Conservation (phyloP, 495 filamentous ascomycete species). For the Xanthoparmelia taractica region DNA sequence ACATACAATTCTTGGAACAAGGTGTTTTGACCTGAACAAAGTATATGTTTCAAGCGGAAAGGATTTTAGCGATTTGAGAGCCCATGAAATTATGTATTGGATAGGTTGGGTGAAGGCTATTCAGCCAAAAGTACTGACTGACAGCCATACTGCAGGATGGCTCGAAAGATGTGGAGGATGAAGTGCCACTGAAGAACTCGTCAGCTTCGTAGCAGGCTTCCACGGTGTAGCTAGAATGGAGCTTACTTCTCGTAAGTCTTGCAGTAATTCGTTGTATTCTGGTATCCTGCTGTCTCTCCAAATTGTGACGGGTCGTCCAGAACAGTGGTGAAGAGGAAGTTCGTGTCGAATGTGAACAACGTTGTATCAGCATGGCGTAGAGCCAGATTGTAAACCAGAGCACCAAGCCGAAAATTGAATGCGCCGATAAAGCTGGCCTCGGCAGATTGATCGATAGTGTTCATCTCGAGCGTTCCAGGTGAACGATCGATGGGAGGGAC, state of each 20-base stretch:
- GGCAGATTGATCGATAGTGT: slow-evolving; percentile 9
- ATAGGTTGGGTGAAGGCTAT: slow-evolving; percentile 53
- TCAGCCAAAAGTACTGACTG: slow-evolving; percentile 58
- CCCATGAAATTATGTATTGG: slow-evolving; percentile 52
- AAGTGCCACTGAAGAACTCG: slow-evolving; percentile 41
- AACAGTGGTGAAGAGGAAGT: slow-evolving; percentile 45
- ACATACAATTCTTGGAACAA: neutral
- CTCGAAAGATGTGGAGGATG: slow-evolving; percentile 39
- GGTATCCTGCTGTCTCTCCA: slow-evolving; percentile 37
- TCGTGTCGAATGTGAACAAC: slow-evolving; percentile 38
- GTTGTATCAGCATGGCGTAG: slow-evolving; percentile 22
- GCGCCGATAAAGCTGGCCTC: slow-evolving; percentile 23
- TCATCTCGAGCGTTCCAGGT: slow-evolving; percentile 13
- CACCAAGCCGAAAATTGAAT: slow-evolving; percentile 24
- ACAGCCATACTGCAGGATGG: slow-evolving; percentile 44
- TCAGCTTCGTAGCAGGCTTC: neutral
- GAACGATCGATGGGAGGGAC: slow-evolving; percentile 63
- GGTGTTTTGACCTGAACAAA: neutral
- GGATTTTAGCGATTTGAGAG: slow-evolving; percentile 38
- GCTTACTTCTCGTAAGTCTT: slow-evolving; percentile 48
- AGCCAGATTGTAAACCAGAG: slow-evolving; percentile 21
- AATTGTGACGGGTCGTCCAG: slow-evolving; percentile 45
- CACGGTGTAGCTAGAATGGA: neutral
- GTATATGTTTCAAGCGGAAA: slow-evolving; percentile 22
- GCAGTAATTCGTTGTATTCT: slow-evolving; percentile 51